phyloP scores from a whole-genome alignment of 75 land plant species.

The Picea glauca region DNA sequence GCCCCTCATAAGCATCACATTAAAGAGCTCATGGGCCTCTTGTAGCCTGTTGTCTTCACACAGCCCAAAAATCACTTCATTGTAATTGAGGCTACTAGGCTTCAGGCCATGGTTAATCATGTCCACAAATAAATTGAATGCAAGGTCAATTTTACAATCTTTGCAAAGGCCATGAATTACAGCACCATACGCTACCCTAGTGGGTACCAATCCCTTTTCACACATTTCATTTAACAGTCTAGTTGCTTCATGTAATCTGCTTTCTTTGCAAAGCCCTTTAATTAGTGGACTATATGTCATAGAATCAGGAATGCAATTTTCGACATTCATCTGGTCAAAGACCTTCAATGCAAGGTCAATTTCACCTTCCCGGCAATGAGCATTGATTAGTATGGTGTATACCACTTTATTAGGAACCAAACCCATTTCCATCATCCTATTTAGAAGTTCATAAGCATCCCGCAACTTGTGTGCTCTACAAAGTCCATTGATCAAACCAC shows the following conservation, averaged over 20 bases:
- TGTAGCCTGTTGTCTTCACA: too few relatives aligned
- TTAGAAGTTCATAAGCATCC: constrained; percentile 35
- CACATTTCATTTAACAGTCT: constrained; percentile 34
- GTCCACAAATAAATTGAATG: too few relatives aligned
- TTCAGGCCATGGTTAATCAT: too few relatives aligned
- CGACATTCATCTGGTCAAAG: constrained; percentile 57
- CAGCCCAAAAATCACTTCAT: too few relatives aligned
- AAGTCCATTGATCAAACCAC: constrained; percentile 9
- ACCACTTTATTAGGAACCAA: constrained; percentile 35
- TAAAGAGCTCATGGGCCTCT: too few relatives aligned
- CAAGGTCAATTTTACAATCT: too few relatives aligned
- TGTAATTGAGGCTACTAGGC: too few relatives aligned
- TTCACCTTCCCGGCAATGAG: constrained; percentile 39
- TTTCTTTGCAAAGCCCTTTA: constrained; percentile 37
- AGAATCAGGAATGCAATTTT: constrained; percentile 53
- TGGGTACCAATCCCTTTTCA: constrained; percentile 25
- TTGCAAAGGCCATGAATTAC: constrained; percentile 12
- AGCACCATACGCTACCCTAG: constrained; percentile 25
- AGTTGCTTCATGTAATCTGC: constrained; percentile 35
- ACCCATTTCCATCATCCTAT: constrained; percentile 38
- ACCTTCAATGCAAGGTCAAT: constrained; percentile 34
- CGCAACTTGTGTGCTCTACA: constrained; percentile 46
- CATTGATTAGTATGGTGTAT: constrained; percentile 40
- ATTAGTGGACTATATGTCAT: constrained; percentile 47
- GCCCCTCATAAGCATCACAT: too few relatives aligned